Evolutionary conservation across 805 yeast genomes (phyloP), one percentile per base, ranked within the genome.

Genomic region (Yarrowia osloensis): DNA sequence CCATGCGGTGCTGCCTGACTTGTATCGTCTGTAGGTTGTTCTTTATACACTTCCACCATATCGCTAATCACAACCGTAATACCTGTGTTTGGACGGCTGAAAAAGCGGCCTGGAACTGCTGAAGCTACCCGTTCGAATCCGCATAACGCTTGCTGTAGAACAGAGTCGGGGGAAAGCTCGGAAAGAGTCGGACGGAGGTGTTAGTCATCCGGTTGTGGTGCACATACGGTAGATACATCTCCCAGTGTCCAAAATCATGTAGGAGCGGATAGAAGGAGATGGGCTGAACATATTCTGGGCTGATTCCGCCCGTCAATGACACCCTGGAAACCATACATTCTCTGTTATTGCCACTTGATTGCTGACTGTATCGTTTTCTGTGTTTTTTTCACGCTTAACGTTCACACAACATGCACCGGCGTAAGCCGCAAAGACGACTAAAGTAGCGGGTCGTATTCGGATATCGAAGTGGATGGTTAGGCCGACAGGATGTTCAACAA

Each of bases 381-480:
- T 17, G 5, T 13, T 22, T 26, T 44, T 24, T 44, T 42, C 47
- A 22, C 6, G 12, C 8, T 21, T 47, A 47, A 28, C 37, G 54
- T 49, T 29, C 31, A 44, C 13, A 6, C 6, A 5, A 17, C 29
- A 29, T 49, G 55, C 50, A 26, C 21, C 33, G 15, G 21, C 1
- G 24, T 29, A 39, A 49, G 55, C 55, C 55, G 55, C 55, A 49
- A 17, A 46, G 21, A 9, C 15, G 29, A 15, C 49, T 24, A 17
- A 24, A 44, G 15, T 15, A 15, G 49, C 54, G 54, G 54, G 54
- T 47, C 55, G 55, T 49, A 49, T 49, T 49, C 55, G 55, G 54
- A 47, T 47, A 29, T 47, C 21, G 33, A 46, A 4, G 21, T n/a
- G 31, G 49, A 24, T 24, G 8, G 19, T 46, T 22, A 17, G 11